These are phyloP conservation scores for Trifolium pratense DNA, from an alignment of 306 rosid species.

Conservation along the genomic window DNA sequence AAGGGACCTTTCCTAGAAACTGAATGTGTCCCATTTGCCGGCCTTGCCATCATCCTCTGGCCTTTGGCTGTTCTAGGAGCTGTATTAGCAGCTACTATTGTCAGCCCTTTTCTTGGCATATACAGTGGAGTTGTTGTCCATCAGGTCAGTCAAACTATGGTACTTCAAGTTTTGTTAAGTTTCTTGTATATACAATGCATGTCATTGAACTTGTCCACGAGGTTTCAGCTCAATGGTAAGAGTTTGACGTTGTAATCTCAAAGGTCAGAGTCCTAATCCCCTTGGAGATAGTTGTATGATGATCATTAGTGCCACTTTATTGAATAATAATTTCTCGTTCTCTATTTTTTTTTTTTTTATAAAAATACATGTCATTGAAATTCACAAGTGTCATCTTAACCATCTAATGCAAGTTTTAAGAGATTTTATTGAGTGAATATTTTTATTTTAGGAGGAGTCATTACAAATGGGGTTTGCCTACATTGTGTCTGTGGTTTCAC, in stretches of 20 bases:
- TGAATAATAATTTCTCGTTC: background rate
- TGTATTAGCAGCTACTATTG: constrained; percentile 53
- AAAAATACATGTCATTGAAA: background rate
- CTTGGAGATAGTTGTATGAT: background rate
- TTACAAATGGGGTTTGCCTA: constrained; percentile 71
- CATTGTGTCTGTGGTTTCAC: constrained; percentile 68
- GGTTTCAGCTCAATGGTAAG: background rate
- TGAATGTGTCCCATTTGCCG: constrained; percentile 86
- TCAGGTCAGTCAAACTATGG: constrained; percentile 56
- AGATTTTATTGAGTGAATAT: background rate
- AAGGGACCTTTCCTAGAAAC: constrained; percentile 88
- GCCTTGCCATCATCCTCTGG: constrained; percentile 79
- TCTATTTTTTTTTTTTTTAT: no score
- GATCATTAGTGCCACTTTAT: background rate
- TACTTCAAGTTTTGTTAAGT: background rate
- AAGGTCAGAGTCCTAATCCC: background rate
- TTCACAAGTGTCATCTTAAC: constrained; percentile 20
- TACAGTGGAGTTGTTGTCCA: constrained; percentile 73
- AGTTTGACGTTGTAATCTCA: background rate
- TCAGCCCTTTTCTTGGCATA: constrained; percentile 67
- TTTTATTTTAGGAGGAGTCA: constrained; percentile 64
- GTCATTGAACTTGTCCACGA: no score
- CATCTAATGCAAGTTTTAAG: no score
- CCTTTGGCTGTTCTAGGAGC: constrained; percentile 79
- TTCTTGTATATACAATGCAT: no score